These are phyloP conservation scores for Claviceps spartinae DNA, from an alignment of 2,329 filamentous ascomycete species.

Conservation along the genomic window DNA sequence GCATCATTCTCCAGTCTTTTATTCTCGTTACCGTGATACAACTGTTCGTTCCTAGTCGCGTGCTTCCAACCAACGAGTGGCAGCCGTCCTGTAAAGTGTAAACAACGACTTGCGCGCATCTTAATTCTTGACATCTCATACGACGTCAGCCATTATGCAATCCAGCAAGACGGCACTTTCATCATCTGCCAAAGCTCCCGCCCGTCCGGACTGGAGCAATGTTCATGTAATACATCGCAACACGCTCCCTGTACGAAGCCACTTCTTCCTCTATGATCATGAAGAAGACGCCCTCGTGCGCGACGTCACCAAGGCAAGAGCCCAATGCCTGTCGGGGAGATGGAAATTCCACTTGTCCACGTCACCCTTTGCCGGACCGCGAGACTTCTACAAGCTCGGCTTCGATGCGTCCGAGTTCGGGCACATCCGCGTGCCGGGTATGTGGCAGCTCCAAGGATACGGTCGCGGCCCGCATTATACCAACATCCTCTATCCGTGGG, in stretches of 20 bases:
- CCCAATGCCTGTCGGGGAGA: slow-evolving; percentile 33
- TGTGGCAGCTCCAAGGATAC: slow-evolving; percentile 59
- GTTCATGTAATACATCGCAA: slow-evolving; percentile 45
- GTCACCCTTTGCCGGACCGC: slow-evolving; percentile 32
- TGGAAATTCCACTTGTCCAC: slow-evolving; percentile 40
- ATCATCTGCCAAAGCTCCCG: background rate
- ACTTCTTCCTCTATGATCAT: slow-evolving; percentile 39
- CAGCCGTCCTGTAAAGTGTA: background rate
- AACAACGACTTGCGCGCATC: background rate
- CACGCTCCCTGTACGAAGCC: slow-evolving; percentile 40
- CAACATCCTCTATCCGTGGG: slow-evolving; percentile 54
- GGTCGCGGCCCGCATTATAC: slow-evolving; percentile 54
- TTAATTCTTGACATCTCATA: background rate
- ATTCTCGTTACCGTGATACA: background rate
- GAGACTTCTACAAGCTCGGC: slow-evolving; percentile 22
- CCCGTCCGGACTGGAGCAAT: slow-evolving; percentile 46
- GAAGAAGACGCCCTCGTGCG: slow-evolving; percentile 33
- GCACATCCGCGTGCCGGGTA: slow-evolving; percentile 47
- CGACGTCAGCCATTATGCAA: background rate
- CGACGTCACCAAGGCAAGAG: slow-evolving; percentile 25
- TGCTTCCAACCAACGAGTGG: background rate
- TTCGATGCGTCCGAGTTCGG: slow-evolving; percentile 21
- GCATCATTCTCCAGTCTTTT: background rate
- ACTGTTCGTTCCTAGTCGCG: background rate
- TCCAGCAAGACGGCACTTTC: background rate